Evolutionary conservation across 768 basidiomycete species (phyloP).

Genomic region (Pholiota conissans): DNA sequence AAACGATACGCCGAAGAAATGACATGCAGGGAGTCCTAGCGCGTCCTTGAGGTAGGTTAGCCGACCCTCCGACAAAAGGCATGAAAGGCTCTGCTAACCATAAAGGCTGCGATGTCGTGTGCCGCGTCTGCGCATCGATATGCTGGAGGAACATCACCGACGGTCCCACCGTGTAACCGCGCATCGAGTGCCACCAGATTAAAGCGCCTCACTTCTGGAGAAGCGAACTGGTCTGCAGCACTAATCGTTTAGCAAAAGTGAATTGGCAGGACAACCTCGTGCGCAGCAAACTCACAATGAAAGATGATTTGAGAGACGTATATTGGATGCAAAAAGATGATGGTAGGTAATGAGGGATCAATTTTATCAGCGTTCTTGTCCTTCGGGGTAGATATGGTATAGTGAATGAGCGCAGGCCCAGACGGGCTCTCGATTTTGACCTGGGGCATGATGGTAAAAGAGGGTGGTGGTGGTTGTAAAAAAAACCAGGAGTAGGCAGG

Average conservation of each 20-base stretch:
- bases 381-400: slow-evolving; percentile 37
- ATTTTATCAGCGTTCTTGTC: slow-evolving; percentile 26
- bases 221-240: slow-evolving; percentile 30
- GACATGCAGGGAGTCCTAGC: slow-evolving; percentile 34
- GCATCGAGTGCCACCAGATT: slow-evolving; percentile 36
- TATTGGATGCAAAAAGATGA: slow-evolving; percentile 36
- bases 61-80: not conserved
- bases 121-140: slow-evolving; percentile 31
- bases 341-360: slow-evolving; percentile 30
- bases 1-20: slow-evolving; percentile 37
- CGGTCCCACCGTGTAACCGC: slow-evolving; percentile 32
- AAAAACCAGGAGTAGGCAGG: not conserved
- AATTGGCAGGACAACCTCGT: too few species aligned
- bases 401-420: slow-evolving; percentile 32
- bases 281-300: slow-evolving; percentile 26
- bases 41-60: slow-evolving; percentile 28
- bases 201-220: slow-evolving; percentile 33
- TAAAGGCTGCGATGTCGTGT: slow-evolving; percentile 20
- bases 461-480: not conserved
- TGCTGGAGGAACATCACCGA: slow-evolving; percentile 22
- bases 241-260: not conserved
- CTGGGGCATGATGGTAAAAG: slow-evolving; percentile 25
- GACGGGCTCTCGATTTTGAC: slow-evolving; percentile 26
- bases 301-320: slow-evolving; percentile 33
- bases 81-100: not conserved